A percentile compares a stretch with the other conserved stretches of the same genome.
Conservation (phyloP, 371 early-diverging fungal species). For the Mucor circinelloides region DNA sequence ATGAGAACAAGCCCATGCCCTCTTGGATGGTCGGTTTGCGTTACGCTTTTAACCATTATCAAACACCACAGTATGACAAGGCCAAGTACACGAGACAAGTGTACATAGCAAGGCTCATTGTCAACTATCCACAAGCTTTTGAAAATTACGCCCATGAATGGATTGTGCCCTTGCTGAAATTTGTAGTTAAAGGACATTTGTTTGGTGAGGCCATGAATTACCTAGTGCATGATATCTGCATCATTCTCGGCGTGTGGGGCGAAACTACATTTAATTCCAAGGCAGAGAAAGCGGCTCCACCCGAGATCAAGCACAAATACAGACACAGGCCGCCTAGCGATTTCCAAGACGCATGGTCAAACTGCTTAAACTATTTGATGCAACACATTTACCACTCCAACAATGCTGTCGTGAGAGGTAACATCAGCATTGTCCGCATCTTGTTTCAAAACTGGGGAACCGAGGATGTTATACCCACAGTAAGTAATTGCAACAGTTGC, state of each 20-base stretch:
- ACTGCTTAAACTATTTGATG: conserved; percentile 49
- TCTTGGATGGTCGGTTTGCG: conserved; percentile 67
- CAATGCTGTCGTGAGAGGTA: conserved; percentile 44
- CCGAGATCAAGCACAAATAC: background rate
- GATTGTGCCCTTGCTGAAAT: conserved; percentile 60
- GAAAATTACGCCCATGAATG: conserved; percentile 58
- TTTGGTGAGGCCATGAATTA: conserved; percentile 74
- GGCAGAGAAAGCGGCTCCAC: background rate
- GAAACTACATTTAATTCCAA: conserved; percentile 11
- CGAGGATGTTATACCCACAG: conserved; percentile 63
- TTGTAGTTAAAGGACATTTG: conserved; percentile 50
- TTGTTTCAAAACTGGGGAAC: conserved; percentile 65
- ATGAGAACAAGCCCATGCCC: conserved; percentile 46
- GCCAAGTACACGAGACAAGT: conserved; percentile 53
- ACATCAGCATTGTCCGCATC: conserved; percentile 58
- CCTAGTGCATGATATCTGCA: conserved; percentile 66
- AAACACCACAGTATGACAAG: conserved; percentile 11
- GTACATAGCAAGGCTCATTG: conserved; percentile 63
- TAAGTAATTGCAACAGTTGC: conserved; percentile 22
- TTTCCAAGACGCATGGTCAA: conserved; percentile 1
- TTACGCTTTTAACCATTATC: conserved; percentile 23
- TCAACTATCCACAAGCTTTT: conserved; percentile 64
- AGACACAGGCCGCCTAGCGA: background rate
- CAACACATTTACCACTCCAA: conserved; percentile 50
- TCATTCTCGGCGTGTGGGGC: conserved; percentile 64